phyloP scores from a whole-genome alignment of 805 yeast species.

The Kurtzmaniella cleridarum region DNA sequence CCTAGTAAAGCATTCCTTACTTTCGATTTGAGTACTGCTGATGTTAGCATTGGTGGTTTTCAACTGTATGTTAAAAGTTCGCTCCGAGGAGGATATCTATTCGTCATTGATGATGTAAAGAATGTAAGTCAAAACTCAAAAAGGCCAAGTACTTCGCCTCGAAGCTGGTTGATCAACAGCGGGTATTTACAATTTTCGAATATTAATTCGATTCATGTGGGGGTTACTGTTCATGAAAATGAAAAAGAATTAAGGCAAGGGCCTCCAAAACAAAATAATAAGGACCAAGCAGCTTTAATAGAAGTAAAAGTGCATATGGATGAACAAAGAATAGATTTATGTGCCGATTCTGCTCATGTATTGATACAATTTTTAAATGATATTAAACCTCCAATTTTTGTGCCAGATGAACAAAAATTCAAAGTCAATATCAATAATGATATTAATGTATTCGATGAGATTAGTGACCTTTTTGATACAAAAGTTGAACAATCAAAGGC shows the following conservation, averaged over 20 bases:
- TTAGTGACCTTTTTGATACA: slow-evolving; percentile 20
- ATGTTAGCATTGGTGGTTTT: slow-evolving; percentile 31
- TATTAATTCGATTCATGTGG: slow-evolving; percentile 34
- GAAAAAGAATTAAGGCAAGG: slow-evolving; percentile 14
- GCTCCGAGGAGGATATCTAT: slow-evolving; percentile 43
- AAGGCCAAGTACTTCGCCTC: slow-evolving; percentile 19
- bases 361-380: slow-evolving; percentile 64
- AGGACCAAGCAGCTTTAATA: slow-evolving; percentile 21
- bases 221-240: slow-evolving; percentile 22
- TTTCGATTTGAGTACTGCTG: slow-evolving; percentile 50
- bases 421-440: slow-evolving; percentile 28
- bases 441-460: slow-evolving; percentile 36
- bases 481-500: slow-evolving; percentile 6
- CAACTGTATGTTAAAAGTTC: slow-evolving; percentile 38
- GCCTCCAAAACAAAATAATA: slow-evolving; percentile 15
- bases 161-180: slow-evolving; percentile 31
- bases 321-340: slow-evolving; percentile 45
- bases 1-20: slow-evolving; percentile 48
- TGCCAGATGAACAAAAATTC: slow-evolving; percentile 57
- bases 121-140: slow-evolving; percentile 6
- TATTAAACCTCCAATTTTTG: slow-evolving; percentile 60
- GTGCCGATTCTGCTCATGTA: slow-evolving; percentile 84
- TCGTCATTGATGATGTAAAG: slow-evolving; percentile 59
- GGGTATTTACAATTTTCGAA: slow-evolving; percentile 55
- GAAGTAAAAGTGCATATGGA: slow-evolving; percentile 48